Conservation (phyloP, 2,329 filamentous ascomycete species). For the Stagonosporopsis cucurbitacearum region DNA sequence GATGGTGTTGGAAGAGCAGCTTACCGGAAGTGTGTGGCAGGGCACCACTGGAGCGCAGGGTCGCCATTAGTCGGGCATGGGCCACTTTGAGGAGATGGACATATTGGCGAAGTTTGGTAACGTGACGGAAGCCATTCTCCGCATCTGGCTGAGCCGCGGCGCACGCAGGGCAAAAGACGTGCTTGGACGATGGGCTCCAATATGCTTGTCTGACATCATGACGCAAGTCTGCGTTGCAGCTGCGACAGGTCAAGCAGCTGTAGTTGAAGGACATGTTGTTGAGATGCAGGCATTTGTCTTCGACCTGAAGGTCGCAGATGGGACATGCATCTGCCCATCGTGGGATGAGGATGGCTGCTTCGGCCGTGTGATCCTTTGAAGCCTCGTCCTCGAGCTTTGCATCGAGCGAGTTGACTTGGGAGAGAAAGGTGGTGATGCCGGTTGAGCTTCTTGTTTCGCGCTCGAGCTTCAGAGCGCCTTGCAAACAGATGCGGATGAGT, state of each 20-base stretch:
- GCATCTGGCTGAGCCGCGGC: slow-evolving; percentile 63
- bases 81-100: slow-evolving; percentile 92
- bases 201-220: slow-evolving; percentile 71
- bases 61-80: slow-evolving; percentile 85
- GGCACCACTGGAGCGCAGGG: slow-evolving; percentile 81
- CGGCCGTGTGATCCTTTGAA: slow-evolving; percentile 49
- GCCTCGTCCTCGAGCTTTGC: slow-evolving; percentile 45
- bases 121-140: slow-evolving; percentile 69
- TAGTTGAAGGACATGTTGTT: slow-evolving; percentile 84
- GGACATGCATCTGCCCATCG: slow-evolving; percentile 75
- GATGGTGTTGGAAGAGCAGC: slow-evolving; percentile 31
- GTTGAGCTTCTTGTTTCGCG: slow-evolving; percentile 77
- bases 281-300: slow-evolving; percentile 85
- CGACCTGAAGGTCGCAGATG: slow-evolving; percentile 83
- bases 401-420: slow-evolving; percentile 85
- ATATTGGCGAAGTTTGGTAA: slow-evolving; percentile 91
- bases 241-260: slow-evolving; percentile 72
- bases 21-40: slow-evolving; percentile 73
- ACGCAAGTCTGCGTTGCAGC: slow-evolving; percentile 77
- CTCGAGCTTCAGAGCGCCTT: slow-evolving; percentile 89
- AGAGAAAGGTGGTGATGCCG: slow-evolving; percentile 81
- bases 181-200: slow-evolving; percentile 71
- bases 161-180: slow-evolving; percentile 75
- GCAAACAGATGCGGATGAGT: slow-evolving; percentile 93
- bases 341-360: slow-evolving; percentile 53